phyloP scores from a whole-genome alignment of 768 basidiomycete species.

The Rossbeevera mucosa region DNA sequence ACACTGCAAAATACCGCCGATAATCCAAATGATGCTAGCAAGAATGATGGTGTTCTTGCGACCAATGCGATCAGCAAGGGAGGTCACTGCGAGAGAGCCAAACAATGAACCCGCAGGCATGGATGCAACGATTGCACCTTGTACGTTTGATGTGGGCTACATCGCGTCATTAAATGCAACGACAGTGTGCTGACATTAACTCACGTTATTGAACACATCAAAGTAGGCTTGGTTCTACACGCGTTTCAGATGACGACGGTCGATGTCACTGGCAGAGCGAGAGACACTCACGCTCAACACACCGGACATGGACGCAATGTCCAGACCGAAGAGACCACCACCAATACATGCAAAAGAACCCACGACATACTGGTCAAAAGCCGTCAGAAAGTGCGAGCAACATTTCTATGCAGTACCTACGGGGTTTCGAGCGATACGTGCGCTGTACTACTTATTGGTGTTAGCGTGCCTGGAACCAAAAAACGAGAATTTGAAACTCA shows the following conservation, averaged over 20 bases:
- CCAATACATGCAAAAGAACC: slow-evolving; percentile 81
- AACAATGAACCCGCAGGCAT: slow-evolving; percentile 72
- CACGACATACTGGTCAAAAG: slow-evolving; percentile 60
- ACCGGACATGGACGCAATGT: slow-evolving; percentile 81
- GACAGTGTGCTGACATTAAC: neutral
- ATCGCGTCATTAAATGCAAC: slow-evolving; percentile 3
- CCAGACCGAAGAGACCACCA: slow-evolving; percentile 73
- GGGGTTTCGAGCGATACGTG: slow-evolving; percentile 56
- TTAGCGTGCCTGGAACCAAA: neutral
- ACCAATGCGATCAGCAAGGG: slow-evolving; percentile 61
- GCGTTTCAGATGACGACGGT: neutral
- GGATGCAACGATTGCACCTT: slow-evolving; percentile 72
- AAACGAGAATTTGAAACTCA: slow-evolving; percentile 7
- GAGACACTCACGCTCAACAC: slow-evolving; percentile 49
- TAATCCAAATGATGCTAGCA: slow-evolving; percentile 65
- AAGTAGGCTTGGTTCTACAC: slow-evolving; percentile 27
- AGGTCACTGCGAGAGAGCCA: slow-evolving; percentile 59
- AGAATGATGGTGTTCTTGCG: slow-evolving; percentile 64
- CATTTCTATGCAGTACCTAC: slow-evolving; percentile 27
- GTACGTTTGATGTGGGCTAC: slow-evolving; percentile 48
- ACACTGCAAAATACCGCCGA: slow-evolving; percentile 70
- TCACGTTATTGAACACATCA: slow-evolving; percentile 22
- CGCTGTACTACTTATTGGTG: slow-evolving; percentile 41
- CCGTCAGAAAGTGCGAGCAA: slow-evolving; percentile 3
- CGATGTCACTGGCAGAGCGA: neutral